These are phyloP conservation scores for Hanseniaspora uvarum DNA, from an alignment of 1,139 yeast genomes.

Conservation along the genomic window DNA sequence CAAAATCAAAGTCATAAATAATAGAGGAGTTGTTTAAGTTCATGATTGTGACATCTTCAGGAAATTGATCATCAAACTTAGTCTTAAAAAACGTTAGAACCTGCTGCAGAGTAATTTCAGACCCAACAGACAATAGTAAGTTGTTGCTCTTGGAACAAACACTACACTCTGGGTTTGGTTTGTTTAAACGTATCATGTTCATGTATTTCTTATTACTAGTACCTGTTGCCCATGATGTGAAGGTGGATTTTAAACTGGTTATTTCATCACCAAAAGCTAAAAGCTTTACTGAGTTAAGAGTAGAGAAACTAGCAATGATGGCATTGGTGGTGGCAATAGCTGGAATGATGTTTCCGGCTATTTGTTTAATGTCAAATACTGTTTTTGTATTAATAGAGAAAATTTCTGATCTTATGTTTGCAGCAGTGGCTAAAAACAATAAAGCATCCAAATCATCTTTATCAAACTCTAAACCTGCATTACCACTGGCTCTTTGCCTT, in stretches of 20 bases:
- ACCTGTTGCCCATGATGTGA: conserved; percentile 59
- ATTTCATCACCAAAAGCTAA: conserved; percentile 29
- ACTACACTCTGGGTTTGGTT: conserved; percentile 60
- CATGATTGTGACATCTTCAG: conserved; percentile 57
- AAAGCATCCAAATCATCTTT: conserved; percentile 91
- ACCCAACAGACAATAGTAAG: conserved; percentile 37
- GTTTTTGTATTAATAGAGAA: conserved; percentile 66
- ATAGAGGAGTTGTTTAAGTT: conserved; percentile 51
- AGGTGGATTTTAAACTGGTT: conserved; percentile 40
- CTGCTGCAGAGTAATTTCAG: conserved; percentile 32
- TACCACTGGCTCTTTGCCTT: conserved; percentile 35
- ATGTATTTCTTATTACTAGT: conserved; percentile 42
- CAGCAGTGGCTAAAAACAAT: conserved; percentile 76
- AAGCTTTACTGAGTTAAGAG: conserved; percentile 56
- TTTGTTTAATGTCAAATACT: conserved; percentile 80
- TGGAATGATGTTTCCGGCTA: conserved; percentile 96
- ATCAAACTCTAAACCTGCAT: conserved; percentile 57
- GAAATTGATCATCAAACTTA: conserved; percentile 43
- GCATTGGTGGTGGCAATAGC: conserved; percentile 98
- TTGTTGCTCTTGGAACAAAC: conserved; percentile 56
- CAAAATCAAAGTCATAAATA: conserved; percentile 79
- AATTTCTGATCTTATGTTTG: conserved; percentile 66
- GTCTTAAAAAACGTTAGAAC: conserved; percentile 37
- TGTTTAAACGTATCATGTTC: conserved; percentile 49
- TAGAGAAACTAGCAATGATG: conserved; percentile 80